These are phyloP conservation scores for Middelhovenomyces tepae DNA, from an alignment of 805 yeast species.

Conservation along the genomic window DNA sequence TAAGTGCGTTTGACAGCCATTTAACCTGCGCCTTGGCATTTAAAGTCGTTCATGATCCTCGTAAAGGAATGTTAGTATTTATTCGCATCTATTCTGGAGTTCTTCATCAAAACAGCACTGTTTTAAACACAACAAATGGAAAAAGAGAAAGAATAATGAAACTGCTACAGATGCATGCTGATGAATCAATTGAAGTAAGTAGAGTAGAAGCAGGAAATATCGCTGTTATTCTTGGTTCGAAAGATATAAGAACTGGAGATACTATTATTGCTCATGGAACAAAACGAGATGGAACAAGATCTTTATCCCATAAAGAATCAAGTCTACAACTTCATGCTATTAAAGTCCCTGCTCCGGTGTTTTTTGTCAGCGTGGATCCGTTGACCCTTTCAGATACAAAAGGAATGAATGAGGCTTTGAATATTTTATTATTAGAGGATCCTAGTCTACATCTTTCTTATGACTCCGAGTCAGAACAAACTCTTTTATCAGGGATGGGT, in stretches of 20 bases:
- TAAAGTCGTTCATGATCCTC: conserved; percentile 78
- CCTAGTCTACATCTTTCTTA: conserved; percentile 68
- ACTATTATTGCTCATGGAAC: conserved; percentile 61
- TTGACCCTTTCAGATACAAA: conserved; percentile 71
- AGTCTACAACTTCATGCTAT: conserved; percentile 61
- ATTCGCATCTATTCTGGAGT: conserved; percentile 84
- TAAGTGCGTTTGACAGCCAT: too few relatives aligned
- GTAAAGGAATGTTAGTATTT: conserved; percentile 71
- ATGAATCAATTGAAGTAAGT: conserved; percentile 64
- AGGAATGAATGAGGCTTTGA: conserved; percentile 61
- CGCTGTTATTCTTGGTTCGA: conserved; percentile 75
- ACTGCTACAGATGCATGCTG: conserved; percentile 80
- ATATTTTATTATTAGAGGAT: conserved; percentile 69
- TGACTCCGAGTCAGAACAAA: conserved; percentile 83
- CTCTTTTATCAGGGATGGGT: conserved; percentile 92
- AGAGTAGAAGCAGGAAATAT: conserved; percentile 68
- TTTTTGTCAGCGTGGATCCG: conserved; percentile 79
- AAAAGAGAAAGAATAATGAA: conserved; percentile 57
- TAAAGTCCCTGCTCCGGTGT: conserved; percentile 84
- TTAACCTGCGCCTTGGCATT: conserved; percentile 77
- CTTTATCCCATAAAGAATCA: conserved; percentile 37
- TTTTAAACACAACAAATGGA: conserved; percentile 63
- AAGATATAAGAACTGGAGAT: conserved; percentile 80
- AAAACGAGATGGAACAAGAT: conserved; percentile 41
- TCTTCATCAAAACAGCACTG: conserved; percentile 50